Evolutionary conservation across 2,329 filamentous ascomycete genomes (phyloP).

Genomic region (Alternaria dauci): DNA sequence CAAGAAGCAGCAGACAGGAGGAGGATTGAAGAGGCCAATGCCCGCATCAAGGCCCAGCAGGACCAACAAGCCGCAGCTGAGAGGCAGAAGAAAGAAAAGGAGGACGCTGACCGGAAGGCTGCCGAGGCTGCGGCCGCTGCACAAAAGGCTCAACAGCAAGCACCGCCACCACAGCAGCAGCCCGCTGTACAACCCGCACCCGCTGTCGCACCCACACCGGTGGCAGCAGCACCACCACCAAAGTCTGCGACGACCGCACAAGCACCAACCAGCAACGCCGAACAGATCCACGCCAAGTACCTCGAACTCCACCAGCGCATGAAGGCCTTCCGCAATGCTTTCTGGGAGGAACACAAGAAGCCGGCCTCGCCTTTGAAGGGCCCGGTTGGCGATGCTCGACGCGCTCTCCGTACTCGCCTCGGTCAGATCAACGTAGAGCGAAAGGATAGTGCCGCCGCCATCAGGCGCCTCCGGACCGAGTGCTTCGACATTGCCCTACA

Average conservation of each 20-base stretch:
- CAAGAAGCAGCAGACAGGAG: conserved; percentile 39
- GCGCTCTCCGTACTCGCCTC: conserved; percentile 41
- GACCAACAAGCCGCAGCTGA: conserved; percentile 41
- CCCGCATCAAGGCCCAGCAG: conserved; percentile 40
- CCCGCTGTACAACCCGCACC: conserved; percentile 19
- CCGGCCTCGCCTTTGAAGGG: conserved; percentile 38
- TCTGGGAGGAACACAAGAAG: conserved; percentile 37
- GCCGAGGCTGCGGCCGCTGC: conserved; percentile 38
- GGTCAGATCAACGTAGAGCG: conserved; percentile 47
- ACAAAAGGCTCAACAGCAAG: conserved; percentile 34
- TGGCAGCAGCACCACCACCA: conserved; percentile 3
- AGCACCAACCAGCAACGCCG: conserved; percentile 29
- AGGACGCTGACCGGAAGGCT: conserved; percentile 41
- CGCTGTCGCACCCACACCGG: conserved; percentile 9
- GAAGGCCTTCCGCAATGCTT: conserved; percentile 47
- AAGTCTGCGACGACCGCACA: conserved; percentile 16
- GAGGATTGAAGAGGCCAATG: conserved; percentile 43
- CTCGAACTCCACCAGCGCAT: conserved; percentile 47
- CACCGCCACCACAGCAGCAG: conserved; percentile 13
- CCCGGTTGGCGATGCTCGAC: conserved; percentile 43
- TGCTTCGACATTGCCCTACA: conserved; percentile 38
- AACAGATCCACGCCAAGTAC: conserved; percentile 46
- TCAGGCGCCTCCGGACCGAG: conserved; percentile 39
- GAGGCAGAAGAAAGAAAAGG: conserved; percentile 40
- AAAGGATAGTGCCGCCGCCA: conserved; percentile 37